These are phyloP conservation scores for Dicorynia guianensis DNA, from an alignment of 306 rosid species.

Conservation along the genomic window DNA sequence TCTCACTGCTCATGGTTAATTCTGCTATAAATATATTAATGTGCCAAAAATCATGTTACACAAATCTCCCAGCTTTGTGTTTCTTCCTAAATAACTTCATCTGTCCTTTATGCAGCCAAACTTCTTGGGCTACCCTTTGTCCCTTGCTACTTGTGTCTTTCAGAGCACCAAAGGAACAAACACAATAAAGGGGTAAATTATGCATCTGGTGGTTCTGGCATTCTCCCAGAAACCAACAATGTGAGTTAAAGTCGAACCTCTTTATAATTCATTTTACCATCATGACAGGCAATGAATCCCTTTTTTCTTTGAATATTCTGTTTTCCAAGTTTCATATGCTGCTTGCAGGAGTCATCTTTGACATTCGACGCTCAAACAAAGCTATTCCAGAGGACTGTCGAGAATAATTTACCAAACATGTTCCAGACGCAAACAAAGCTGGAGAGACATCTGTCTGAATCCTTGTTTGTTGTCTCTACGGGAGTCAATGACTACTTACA, in stretches of 20 bases:
- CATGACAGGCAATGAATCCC: not conserved
- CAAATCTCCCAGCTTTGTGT: too few species aligned
- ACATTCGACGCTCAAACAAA: constrained; percentile 31
- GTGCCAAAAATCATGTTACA: not conserved
- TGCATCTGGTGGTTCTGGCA: constrained; percentile 49
- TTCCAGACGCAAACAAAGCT: constrained; percentile 22
- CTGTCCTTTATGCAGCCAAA: constrained; percentile 37
- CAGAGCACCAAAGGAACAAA: constrained; percentile 35
- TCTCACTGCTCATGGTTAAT: constrained; percentile 4
- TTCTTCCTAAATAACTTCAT: not conserved
- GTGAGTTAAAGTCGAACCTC: too few species aligned
- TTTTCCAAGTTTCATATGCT: not conserved
- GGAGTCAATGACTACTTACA: constrained; percentile 42
- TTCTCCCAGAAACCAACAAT: constrained; percentile 40
- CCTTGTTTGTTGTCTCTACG: constrained; percentile 35
- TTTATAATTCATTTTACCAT: too few species aligned
- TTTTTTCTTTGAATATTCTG: not conserved
- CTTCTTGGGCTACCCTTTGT: constrained; percentile 44
- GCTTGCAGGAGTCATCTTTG: constrained; percentile 22
- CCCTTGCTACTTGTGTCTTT: constrained; percentile 48
- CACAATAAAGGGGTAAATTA: constrained; percentile 42
- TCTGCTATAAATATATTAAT: not conserved
- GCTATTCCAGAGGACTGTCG: constrained; percentile 28
- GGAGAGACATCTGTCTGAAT: constrained; percentile 42
- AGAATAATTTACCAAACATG: constrained; percentile 24